A percentile compares a stretch with the other conserved stretches of the same genome.
These are phyloP conservation scores for Cryptococcus depauperatus DNA, from an alignment of 1,284 basidiomycete species.

Conservation along the genomic window DNA sequence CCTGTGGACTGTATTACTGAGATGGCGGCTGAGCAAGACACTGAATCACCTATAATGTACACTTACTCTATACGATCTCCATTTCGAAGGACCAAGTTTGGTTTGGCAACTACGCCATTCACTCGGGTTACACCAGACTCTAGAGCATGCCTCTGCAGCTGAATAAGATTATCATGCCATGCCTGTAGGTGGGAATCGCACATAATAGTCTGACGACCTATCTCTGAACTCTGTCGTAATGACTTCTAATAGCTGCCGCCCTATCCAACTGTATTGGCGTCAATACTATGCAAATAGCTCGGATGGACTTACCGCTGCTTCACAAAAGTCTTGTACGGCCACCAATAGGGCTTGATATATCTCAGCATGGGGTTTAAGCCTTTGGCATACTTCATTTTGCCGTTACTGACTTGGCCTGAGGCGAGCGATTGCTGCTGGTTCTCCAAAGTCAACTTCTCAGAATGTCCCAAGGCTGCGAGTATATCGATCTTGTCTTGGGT, in stretches of 20 bases:
- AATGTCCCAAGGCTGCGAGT: no score
- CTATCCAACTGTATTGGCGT: conserved; percentile 33
- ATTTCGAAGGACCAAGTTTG: conserved; percentile 71
- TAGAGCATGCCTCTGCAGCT: conserved; percentile 68
- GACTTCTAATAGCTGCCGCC: conserved; percentile 55
- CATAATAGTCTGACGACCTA: conserved; percentile 85
- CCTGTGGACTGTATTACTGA: conserved; percentile 82
- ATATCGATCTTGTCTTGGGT: no score
- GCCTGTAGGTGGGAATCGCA: conserved; percentile 34
- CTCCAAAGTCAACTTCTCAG: no score
- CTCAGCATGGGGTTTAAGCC: conserved; percentile 43
- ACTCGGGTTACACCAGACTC: conserved; percentile 92
- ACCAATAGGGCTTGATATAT: conserved; percentile 48
- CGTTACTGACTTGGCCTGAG: no score
- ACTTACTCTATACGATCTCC: conserved; percentile 84
- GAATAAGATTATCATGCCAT: neutral
- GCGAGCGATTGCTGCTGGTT: no score
- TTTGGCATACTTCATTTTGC: conserved; percentile 16
- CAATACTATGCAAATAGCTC: neutral
- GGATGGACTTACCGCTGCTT: conserved; percentile 66
- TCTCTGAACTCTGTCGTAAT: conserved; percentile 85
- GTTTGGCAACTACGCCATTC: conserved; percentile 73
- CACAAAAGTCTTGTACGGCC: conserved; percentile 71
- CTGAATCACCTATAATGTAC: neutral
- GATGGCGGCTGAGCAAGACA: no score